A percentile compares a stretch with the other conserved stretches of the same genome.
phyloP scores from a whole-genome alignment of 139 green algal genomes.

The Tetradesmus obliquus region DNA sequence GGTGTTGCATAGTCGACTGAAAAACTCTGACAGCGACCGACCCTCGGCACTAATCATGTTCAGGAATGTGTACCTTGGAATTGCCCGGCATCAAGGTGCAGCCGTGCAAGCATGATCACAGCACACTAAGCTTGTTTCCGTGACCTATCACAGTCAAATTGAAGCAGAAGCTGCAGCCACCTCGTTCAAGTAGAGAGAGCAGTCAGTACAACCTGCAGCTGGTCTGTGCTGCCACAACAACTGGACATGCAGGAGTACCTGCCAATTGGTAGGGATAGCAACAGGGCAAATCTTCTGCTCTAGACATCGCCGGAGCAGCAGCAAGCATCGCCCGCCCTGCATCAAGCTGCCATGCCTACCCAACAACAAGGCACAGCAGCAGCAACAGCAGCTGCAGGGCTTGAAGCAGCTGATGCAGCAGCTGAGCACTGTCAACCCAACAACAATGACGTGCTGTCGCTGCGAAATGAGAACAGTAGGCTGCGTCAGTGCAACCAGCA shows the following conservation, averaged over 20 bases:
- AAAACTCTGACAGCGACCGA: too few species aligned
- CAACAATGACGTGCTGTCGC: background rate
- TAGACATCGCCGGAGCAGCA: background rate
- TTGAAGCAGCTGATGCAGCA: background rate
- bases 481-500: background rate
- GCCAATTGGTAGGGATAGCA: background rate
- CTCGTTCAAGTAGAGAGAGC: background rate
- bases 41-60: too few species aligned
- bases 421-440: background rate
- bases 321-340: background rate
- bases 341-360: background rate
- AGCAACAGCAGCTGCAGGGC: background rate
- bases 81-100: background rate
- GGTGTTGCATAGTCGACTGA: too few species aligned
- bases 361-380: background rate
- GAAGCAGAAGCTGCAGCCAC: background rate
- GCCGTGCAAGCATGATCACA: background rate
- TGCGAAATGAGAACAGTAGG: constrained; percentile 2
- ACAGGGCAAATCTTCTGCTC: background rate
- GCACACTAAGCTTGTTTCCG: background rate
- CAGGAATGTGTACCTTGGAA: background rate
- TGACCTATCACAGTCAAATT: background rate
- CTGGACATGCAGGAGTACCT: background rate
- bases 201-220: background rate
- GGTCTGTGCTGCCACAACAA: background rate